A percentile compares a stretch with the other conserved stretches of the same genome.
These are phyloP conservation scores for Acacia acuminata DNA, from an alignment of 306 rosid species.

Conservation along the genomic window DNA sequence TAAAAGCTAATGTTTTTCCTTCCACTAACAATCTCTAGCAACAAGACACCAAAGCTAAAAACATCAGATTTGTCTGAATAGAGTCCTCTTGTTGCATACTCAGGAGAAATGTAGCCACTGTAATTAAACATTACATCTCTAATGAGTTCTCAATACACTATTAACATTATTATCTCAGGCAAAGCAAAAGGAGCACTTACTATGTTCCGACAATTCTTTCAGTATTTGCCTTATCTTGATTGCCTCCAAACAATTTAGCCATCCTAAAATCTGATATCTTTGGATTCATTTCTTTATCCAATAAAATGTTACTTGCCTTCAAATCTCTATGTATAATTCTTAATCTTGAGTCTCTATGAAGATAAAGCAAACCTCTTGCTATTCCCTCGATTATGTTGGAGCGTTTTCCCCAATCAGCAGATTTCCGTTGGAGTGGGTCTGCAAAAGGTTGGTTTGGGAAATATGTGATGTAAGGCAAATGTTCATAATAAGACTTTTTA, in stretches of 20 bases:
- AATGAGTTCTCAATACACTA: neutral
- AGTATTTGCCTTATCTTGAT: neutral
- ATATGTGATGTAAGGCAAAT: neutral
- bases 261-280: neutral
- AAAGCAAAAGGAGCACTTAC: neutral
- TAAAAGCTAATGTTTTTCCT: slow-evolving; percentile 12
- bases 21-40: neutral
- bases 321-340: neutral
- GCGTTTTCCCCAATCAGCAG: neutral
- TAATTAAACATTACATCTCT: neutral
- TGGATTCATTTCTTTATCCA: neutral
- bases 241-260: neutral
- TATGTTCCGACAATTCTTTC: slow-evolving; percentile 7
- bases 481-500: neutral
- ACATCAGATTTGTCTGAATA: neutral
- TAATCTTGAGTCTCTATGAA: neutral
- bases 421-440: neutral
- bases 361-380: neutral
- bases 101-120: neutral
- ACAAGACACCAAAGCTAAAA: neutral
- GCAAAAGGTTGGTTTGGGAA: neutral
- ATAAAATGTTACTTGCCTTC: neutral
- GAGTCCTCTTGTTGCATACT: neutral
- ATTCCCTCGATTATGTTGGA: neutral
- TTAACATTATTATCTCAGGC: neutral